Conservation (phyloP, 345 rosid species). For the Sapria himalayana region DNA sequence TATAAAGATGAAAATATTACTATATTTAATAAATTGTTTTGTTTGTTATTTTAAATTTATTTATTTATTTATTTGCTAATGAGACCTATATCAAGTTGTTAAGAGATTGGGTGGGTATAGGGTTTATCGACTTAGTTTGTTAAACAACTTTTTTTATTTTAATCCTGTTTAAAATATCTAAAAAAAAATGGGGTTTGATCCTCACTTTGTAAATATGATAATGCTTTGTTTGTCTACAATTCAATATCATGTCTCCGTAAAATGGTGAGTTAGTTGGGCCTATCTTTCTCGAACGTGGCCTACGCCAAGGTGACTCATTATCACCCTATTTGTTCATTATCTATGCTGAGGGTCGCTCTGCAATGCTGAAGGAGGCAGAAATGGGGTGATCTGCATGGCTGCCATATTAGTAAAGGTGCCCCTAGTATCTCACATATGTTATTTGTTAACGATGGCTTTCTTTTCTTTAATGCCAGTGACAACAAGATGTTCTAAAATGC, state of each 20-base stretch:
- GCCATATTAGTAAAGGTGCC: background rate
- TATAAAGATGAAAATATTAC: too few species aligned
- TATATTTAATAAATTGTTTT: too few species aligned
- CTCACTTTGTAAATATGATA: background rate
- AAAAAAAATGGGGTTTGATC: background rate
- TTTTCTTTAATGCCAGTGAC: background rate
- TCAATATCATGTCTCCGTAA: background rate
- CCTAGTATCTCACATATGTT: background rate
- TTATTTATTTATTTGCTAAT: too few species aligned
- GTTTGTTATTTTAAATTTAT: too few species aligned
- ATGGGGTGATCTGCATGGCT: background rate
- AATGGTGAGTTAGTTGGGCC: background rate
- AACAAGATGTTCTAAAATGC: background rate
- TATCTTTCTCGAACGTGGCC: background rate
- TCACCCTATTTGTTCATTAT: too few species aligned
- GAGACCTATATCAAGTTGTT: too few species aligned
- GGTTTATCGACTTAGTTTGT: too few species aligned
- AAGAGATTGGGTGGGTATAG: too few species aligned
- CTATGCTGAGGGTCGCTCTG: too few species aligned
- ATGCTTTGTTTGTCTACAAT: background rate
- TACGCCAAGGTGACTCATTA: too few species aligned
- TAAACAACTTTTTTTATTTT: too few species aligned
- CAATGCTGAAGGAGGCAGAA: background rate
- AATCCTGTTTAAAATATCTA: too few species aligned
- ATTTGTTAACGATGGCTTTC: background rate